Conservation (phyloP, 2,329 filamentous ascomycete genomes). For the Fusarium sp. region DNA sequence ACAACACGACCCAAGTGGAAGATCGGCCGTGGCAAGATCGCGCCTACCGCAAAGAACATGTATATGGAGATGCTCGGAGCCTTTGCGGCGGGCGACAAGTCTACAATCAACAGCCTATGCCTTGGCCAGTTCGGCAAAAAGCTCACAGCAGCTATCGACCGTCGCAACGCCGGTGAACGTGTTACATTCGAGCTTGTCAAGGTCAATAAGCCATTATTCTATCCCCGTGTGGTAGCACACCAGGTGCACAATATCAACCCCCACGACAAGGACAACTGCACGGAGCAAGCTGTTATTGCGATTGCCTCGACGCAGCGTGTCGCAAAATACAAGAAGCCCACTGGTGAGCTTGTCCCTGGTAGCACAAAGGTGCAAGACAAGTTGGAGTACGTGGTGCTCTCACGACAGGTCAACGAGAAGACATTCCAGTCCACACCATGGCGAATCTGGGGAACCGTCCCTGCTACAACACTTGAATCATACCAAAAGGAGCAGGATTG, state of each 20-base stretch:
- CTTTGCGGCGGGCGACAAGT: constrained; percentile 68
- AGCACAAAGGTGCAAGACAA: constrained; percentile 65
- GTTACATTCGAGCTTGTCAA: constrained; percentile 67
- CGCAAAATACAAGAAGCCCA: constrained; percentile 54
- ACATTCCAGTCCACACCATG: constrained; percentile 65
- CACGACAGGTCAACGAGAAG: constrained; percentile 58
- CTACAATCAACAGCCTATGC: constrained; percentile 65
- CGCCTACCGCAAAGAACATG: constrained; percentile 67
- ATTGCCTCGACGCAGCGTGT: constrained; percentile 69
- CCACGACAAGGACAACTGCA: constrained; percentile 52
- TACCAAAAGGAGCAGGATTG: constrained; percentile 54
- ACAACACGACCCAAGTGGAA: constrained; percentile 59
- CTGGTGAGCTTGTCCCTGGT: constrained; percentile 58
- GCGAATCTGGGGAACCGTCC: constrained; percentile 73
- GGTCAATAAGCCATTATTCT: constrained; percentile 57
- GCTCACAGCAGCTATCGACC: constrained; percentile 65
- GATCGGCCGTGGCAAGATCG: constrained; percentile 55
- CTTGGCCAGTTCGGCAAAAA: constrained; percentile 62
- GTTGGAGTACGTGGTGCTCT: constrained; percentile 74
- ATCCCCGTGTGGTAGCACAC: constrained; percentile 67
- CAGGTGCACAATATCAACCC: constrained; percentile 62
- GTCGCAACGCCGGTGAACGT: constrained; percentile 59
- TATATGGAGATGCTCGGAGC: constrained; percentile 72
- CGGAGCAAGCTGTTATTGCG: constrained; percentile 69
- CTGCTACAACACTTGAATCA: constrained; percentile 62